phyloP scores from a whole-genome alignment of 2,329 filamentous ascomycete species.

The Fusarium duplospermum region DNA sequence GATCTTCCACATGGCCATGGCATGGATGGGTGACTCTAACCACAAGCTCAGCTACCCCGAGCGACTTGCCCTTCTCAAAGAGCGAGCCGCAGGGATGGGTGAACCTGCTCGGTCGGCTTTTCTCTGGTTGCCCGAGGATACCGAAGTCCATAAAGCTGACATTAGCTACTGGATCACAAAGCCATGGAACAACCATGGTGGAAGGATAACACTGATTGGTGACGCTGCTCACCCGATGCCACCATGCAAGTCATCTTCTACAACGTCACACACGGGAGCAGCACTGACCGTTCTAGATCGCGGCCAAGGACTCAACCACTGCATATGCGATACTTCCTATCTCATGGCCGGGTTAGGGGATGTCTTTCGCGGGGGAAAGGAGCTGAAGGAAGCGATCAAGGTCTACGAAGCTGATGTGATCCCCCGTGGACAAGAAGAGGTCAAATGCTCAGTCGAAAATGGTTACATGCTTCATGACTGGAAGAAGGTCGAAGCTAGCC shows the following conservation, averaged over 20 bases:
- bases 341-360: conserved; percentile 18
- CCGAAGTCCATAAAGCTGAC: conserved; percentile 39
- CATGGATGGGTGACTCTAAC: conserved; percentile 32
- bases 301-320: conserved; percentile 39
- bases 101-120: conserved; percentile 37
- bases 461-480: conserved; percentile 40
- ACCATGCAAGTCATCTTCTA: conserved; percentile 24
- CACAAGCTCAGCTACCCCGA: conserved; percentile 31
- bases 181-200: conserved; percentile 31
- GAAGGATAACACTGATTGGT: conserved; percentile 34
- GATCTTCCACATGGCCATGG: conserved; percentile 43
- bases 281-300: conserved; percentile 19
- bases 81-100: conserved; percentile 30
- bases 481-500: conserved; percentile 35
- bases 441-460: conserved; percentile 39
- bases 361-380: background rate
- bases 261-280: background rate
- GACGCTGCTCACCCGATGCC: conserved; percentile 42
- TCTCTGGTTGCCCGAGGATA: conserved; percentile 37
- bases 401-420: conserved; percentile 35
- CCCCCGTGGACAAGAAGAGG: conserved; percentile 37
- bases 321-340: conserved; percentile 33
- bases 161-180: conserved; percentile 40
- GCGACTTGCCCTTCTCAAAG: conserved; percentile 35
- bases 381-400: conserved; percentile 10